Evolutionary conservation across 164 flowering plant species (phyloP), one percentile per base, ranked within the genome.

Genomic region (Saururus chinensis): DNA sequence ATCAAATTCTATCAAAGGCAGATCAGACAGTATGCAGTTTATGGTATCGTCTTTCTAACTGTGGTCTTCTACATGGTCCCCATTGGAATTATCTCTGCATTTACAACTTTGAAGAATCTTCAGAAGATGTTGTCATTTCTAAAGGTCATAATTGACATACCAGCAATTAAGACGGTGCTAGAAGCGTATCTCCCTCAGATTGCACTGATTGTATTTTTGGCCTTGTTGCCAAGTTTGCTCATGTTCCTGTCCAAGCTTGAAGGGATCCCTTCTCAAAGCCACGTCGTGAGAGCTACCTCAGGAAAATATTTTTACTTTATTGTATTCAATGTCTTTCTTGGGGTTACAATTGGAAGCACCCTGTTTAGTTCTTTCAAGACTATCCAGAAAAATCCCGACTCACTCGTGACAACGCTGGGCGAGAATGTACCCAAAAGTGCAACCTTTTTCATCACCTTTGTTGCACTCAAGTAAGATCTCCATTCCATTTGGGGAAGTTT

Each of bases 151-250:
- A 68, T 90, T n/a, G 57, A 87, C 4, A 40, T 25, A 0, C 62
- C 0, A 5, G 77, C 67, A 0, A 19, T 93, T 42, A 87, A 51
- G 77, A 88, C 96, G 4, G 85, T 90, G n/a, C 64, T 93, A 65
- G 86, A 79, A 73, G 97, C 99, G 26, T 93, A 79, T 62, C 81
- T 93, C 25, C 99, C 99, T 58, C 99, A 93, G 82, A 54, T 93
- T 73, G 92, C 92, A 1, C 86, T 93, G 21, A 74, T 90, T 37
- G 66, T 88, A 11, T 93, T 90, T 66, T 53, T 93, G 72, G 92
- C 95, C 40, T 24, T 93, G 77, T 71, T 93, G 75, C 97, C 99
- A 1, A 83, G 64, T 64, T 67, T 90, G 30, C 89, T 93, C 53
- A 53, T 93, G 82, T 77, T 82, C 60, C 73, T 93, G 11, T 85